Conservation (phyloP, 208 protist genomes). For the Trypanosoma lewisi region DNA sequence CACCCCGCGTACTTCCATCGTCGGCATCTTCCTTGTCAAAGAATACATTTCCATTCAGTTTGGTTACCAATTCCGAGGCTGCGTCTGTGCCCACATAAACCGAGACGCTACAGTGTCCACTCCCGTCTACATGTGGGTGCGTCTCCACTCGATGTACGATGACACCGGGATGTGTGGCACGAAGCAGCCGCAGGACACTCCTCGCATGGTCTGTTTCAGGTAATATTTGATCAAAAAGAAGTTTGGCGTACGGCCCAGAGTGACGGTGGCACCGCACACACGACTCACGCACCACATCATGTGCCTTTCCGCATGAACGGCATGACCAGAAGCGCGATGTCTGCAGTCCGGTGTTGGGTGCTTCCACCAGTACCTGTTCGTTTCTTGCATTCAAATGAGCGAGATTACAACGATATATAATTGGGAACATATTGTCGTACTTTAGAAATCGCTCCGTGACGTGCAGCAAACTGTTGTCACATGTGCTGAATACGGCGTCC, state of each 20-base stretch:
- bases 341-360: slow-evolving; percentile 37
- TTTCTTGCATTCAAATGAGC: slow-evolving; percentile 5
- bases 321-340: slow-evolving; percentile 58
- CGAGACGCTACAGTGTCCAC: slow-evolving; percentile 53
- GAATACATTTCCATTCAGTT: slow-evolving; percentile 64
- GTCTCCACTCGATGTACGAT: slow-evolving; percentile 51
- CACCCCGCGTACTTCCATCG: neutral
- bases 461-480: slow-evolving; percentile 55
- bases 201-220: slow-evolving; percentile 46
- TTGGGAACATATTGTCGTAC: slow-evolving; percentile 57
- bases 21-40: slow-evolving; percentile 43
- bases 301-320: slow-evolving; percentile 38
- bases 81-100: slow-evolving; percentile 55
- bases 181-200: slow-evolving; percentile 48
- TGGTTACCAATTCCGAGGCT: slow-evolving; percentile 30
- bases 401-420: slow-evolving; percentile 52
- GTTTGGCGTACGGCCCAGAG: slow-evolving; percentile 35
- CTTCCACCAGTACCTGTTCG: slow-evolving; percentile 37
- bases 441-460: slow-evolving; percentile 54
- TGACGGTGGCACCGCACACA: slow-evolving; percentile 53
- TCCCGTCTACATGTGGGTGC: slow-evolving; percentile 27
- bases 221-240: slow-evolving; percentile 57
- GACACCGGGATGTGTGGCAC: slow-evolving; percentile 51
- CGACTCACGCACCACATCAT: slow-evolving; percentile 55
- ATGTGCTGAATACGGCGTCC: slow-evolving; percentile 54